These are phyloP conservation scores for Rhynchosporium agropyri DNA, from an alignment of 2,329 filamentous ascomycete genomes.

Conservation along the genomic window DNA sequence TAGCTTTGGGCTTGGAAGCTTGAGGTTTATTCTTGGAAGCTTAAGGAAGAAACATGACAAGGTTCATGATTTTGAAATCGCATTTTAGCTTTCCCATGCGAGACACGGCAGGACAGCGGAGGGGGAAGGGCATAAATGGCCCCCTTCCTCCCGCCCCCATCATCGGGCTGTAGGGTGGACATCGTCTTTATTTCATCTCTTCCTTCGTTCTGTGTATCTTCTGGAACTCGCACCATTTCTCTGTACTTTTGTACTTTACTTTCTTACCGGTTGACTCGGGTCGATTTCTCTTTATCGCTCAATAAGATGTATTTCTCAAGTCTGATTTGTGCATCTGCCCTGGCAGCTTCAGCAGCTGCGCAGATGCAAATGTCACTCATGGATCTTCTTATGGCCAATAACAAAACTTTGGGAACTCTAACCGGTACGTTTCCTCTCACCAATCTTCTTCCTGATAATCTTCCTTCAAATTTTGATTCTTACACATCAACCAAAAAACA, in stretches of 20 bases:
- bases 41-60: not conserved
- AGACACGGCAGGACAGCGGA: not conserved
- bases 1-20: not conserved
- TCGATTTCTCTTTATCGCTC: not conserved
- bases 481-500: too few relatives aligned
- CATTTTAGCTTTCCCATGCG: not conserved
- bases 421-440: slow-evolving; percentile 20
- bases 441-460: too few relatives aligned
- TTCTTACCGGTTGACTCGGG: slow-evolving; percentile 8
- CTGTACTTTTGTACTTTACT: not conserved
- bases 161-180: too few relatives aligned
- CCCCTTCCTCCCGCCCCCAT: too few relatives aligned
- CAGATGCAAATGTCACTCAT: slow-evolving; percentile 27
- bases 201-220: not conserved
- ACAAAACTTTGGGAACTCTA: slow-evolving; percentile 26
- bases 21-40: not conserved
- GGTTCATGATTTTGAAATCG: not conserved
- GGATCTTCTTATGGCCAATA: slow-evolving; percentile 24
- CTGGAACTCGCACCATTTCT: too few relatives aligned
- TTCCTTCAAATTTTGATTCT: too few relatives aligned
- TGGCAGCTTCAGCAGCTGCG: slow-evolving; percentile 23
- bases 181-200: not conserved
- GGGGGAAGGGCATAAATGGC: not conserved
- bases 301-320: slow-evolving; percentile 13
- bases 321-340: not conserved